These are phyloP conservation scores for Leptoxyphium fumago DNA, from an alignment of 2,329 filamentous ascomycete genomes.

Conservation along the genomic window DNA sequence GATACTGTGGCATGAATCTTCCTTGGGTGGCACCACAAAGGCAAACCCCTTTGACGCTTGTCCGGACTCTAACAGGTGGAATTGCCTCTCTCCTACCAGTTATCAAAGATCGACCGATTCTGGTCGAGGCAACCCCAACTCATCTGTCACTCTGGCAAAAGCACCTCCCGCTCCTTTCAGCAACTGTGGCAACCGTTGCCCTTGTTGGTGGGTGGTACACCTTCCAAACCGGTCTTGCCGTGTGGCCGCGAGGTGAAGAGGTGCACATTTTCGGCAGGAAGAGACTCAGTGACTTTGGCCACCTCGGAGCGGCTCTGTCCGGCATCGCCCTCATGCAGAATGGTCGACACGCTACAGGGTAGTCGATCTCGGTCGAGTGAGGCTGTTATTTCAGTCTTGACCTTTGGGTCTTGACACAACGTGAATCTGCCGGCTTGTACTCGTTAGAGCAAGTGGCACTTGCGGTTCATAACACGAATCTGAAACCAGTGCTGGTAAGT, in stretches of 20 bases:
- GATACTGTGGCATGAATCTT: conserved; percentile 6
- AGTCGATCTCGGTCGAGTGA: too few species aligned
- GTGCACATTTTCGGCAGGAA: conserved; percentile 21
- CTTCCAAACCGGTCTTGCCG: conserved; percentile 9
- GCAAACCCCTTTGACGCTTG: neutral
- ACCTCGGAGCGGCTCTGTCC: conserved; percentile 20
- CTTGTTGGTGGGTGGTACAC: conserved; percentile 9
- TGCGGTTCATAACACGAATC: too few species aligned
- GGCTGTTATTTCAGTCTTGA: too few species aligned
- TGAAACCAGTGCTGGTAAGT: too few species aligned
- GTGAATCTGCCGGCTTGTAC: too few species aligned
- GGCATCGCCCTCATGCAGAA: conserved; percentile 10
- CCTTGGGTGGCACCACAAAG: conserved; percentile 11
- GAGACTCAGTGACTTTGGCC: conserved; percentile 19
- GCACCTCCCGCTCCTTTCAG: conserved; percentile 9
- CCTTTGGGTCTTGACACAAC: too few species aligned
- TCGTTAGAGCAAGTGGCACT: too few species aligned
- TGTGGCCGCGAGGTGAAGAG: conserved; percentile 20
- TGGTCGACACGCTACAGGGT: too few species aligned
- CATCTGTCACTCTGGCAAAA: conserved; percentile 6
- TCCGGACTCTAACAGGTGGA: neutral
- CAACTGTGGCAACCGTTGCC: conserved; percentile 7
- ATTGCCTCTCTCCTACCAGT: conserved; percentile 5
- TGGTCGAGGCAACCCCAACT: conserved; percentile 1
- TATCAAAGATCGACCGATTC: conserved; percentile 2